phyloP scores from a whole-genome alignment of 2,329 filamentous ascomycete genomes.

The Amylocarpus encephaloides region DNA sequence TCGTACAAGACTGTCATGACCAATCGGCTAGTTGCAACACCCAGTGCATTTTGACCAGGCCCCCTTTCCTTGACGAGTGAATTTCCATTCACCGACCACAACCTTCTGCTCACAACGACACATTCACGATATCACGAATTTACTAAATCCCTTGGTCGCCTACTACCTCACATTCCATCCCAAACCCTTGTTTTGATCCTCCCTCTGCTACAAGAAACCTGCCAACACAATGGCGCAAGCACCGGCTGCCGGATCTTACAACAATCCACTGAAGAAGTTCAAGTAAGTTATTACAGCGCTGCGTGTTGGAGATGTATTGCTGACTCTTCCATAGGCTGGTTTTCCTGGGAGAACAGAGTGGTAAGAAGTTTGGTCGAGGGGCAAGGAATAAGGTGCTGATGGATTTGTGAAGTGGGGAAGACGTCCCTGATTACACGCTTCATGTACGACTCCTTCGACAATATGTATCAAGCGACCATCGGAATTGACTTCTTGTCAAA shows the following conservation, averaged over 20 bases:
- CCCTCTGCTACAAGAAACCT: not conserved
- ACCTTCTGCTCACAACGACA: no score
- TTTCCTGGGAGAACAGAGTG: conserved; percentile 96
- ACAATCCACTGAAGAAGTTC: conserved; percentile 99
- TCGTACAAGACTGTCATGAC: no score
- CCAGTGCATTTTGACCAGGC: no score
- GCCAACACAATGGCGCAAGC: conserved; percentile 70
- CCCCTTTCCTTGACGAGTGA: no score
- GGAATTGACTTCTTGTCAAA: conserved; percentile 99
- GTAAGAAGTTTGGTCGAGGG: conserved; percentile 48
- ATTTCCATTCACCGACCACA: no score
- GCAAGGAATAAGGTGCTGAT: conserved; percentile 15
- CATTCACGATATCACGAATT: no score
- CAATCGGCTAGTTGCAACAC: no score
- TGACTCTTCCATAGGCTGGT: conserved; percentile 61
- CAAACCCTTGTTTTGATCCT: not conserved
- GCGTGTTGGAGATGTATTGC: conserved; percentile 3
- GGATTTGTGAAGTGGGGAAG: conserved; percentile 72
- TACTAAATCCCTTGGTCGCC: no score
- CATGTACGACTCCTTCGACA: conserved; percentile 99
- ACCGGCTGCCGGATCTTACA: conserved; percentile 80
- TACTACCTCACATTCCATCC: no score
- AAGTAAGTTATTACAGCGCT: conserved; percentile 55
- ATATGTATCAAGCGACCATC: conserved; percentile 98
- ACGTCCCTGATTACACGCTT: conserved; percentile 97